These are phyloP conservation scores for Raphanus sativus DNA, from an alignment of 345 rosid species.

Conservation along the genomic window DNA sequence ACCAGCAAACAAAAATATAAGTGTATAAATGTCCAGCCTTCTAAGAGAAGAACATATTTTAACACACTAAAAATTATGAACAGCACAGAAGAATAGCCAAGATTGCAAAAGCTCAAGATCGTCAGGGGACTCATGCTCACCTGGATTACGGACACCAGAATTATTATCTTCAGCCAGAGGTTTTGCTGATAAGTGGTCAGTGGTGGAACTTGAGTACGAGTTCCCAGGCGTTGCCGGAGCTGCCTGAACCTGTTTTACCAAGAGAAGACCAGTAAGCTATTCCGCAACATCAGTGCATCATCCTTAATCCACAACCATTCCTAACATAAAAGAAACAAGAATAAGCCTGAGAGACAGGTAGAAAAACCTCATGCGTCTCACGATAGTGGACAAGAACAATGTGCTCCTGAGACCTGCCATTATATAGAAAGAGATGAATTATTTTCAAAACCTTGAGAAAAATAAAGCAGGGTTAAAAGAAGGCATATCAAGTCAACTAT, in stretches of 20 bases:
- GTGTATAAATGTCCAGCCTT: background rate
- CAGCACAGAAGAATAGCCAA: background rate
- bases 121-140: constrained; percentile 42
- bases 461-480: constrained; percentile 1
- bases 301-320: constrained; percentile 4
- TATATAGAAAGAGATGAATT: constrained; percentile 2
- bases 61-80: background rate
- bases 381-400: constrained; percentile 99
- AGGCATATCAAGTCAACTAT: background rate
- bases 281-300: constrained; percentile 1
- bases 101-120: constrained; percentile 18
- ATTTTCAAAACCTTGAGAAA: constrained; percentile 4
- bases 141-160: constrained; percentile 61
- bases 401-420: constrained; percentile 75
- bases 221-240: constrained; percentile 81
- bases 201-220: constrained; percentile 64
- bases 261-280: constrained; percentile 15
- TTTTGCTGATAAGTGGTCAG: constrained; percentile 66
- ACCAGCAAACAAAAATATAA: constrained; percentile 31
- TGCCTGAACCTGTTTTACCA: constrained; percentile 54
- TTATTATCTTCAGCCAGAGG: constrained; percentile 35
- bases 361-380: constrained; percentile 77
- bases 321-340: constrained; percentile 1
- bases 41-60: background rate
- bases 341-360: constrained; percentile 14